Percentiles rank a stretch among this genome's conserved stretches.
Evolutionary conservation across 2,329 filamentous ascomycete species (phyloP).

Genomic region (Aspergillus luchuensis): DNA sequence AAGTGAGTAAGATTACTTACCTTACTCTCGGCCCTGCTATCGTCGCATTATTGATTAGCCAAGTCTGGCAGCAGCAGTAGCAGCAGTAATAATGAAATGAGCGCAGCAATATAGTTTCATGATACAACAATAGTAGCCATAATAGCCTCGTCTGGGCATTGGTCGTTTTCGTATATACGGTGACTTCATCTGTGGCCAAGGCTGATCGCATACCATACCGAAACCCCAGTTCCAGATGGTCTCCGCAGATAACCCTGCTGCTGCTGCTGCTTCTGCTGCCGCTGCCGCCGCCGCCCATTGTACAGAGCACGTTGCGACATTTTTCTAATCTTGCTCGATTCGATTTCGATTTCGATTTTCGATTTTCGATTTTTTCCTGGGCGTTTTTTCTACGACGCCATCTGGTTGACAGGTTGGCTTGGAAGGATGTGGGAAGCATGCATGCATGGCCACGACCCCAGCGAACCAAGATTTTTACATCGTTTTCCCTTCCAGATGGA

Average conservation of each 20-base stretch:
- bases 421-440: not conserved
- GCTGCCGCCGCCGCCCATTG: too few species aligned
- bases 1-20: not conserved
- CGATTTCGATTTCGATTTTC: constrained; percentile 7
- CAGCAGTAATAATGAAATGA: not conserved
- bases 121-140: not conserved
- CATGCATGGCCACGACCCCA: constrained; percentile 9
- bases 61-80: not conserved
- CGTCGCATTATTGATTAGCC: constrained; percentile 1
- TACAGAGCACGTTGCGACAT: not conserved
- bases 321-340: constrained; percentile 4
- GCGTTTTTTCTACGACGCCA: constrained; percentile 10
- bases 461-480: not conserved
- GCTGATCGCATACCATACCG: too few species aligned
- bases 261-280: too few species aligned
- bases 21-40: not conserved
- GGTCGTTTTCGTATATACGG: not conserved
- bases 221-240: too few species aligned
- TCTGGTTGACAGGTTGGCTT: constrained; percentile 14
- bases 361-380: too few species aligned
- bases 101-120: not conserved
- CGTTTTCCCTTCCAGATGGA: not conserved
- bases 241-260: too few species aligned
- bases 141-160: not conserved
- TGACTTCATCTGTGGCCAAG: not conserved